phyloP scores from a whole-genome alignment of 805 yeast genomes.

The Barnettozyma pratensis region DNA sequence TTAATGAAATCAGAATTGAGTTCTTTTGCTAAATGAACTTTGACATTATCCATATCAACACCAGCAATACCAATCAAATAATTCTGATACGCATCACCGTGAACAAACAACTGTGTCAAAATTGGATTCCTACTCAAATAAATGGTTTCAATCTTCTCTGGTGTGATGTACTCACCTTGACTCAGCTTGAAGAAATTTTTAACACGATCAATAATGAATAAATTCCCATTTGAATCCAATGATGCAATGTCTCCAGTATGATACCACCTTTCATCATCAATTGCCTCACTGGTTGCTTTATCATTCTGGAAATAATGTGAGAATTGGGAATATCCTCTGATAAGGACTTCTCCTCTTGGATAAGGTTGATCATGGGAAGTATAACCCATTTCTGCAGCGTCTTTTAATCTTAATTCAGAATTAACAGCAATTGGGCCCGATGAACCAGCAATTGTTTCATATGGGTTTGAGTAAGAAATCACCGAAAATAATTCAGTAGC shows the following conservation, averaged over 20 bases:
- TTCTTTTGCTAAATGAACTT: slow-evolving; percentile 3
- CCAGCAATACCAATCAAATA: slow-evolving; percentile 52
- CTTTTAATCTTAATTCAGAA: slow-evolving; percentile 46
- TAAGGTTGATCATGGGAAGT: slow-evolving; percentile 31
- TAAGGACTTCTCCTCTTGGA: slow-evolving; percentile 46
- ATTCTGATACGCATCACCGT: slow-evolving; percentile 48
- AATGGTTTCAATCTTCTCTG: slow-evolving; percentile 57
- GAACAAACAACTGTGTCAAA: slow-evolving; percentile 43
- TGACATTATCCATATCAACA: slow-evolving; percentile 33
- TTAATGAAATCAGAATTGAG: slow-evolving; percentile 7
- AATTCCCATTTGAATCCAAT: slow-evolving; percentile 39
- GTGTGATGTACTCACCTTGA: slow-evolving; percentile 54
- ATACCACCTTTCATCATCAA: slow-evolving; percentile 50
- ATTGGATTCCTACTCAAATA: slow-evolving; percentile 40
- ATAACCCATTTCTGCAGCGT: slow-evolving; percentile 55
- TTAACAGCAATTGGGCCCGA: slow-evolving; percentile 46
- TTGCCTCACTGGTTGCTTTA: slow-evolving; percentile 17
- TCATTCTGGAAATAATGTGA: slow-evolving; percentile 20
- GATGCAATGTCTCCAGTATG: slow-evolving; percentile 51
- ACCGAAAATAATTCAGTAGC: slow-evolving; percentile 57
- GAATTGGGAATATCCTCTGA: slow-evolving; percentile 49
- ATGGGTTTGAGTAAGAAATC: slow-evolving; percentile 28
- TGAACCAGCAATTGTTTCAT: slow-evolving; percentile 39
- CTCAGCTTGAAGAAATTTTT: slow-evolving; percentile 60
- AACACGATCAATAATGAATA: slow-evolving; percentile 55